phyloP scores from a whole-genome alignment of 768 basidiomycete genomes.

The Termitomyces eurrhizus region DNA sequence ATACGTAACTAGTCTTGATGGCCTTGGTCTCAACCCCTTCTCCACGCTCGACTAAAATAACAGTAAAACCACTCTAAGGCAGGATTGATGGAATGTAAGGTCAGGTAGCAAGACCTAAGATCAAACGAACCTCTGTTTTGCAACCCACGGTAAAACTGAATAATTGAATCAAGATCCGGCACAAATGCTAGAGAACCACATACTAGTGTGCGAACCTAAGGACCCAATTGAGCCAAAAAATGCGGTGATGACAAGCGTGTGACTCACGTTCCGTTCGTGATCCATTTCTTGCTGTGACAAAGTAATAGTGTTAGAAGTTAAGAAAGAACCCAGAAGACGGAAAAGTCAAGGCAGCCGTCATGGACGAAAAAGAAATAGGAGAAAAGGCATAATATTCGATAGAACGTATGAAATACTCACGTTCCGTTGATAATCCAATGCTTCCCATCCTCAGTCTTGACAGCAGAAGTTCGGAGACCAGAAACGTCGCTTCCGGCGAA shows the following conservation, averaged over 20 bases:
- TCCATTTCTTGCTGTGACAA: slow-evolving; percentile 70
- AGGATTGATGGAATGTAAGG: neutral
- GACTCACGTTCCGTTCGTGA: slow-evolving; percentile 66
- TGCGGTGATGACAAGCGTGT: neutral
- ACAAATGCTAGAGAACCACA: slow-evolving; percentile 13
- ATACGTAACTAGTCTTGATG: slow-evolving; percentile 70
- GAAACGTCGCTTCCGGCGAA: slow-evolving; percentile 82
- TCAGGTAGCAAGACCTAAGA: neutral
- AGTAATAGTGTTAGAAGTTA: slow-evolving; percentile 5
- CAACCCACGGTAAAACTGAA: slow-evolving; percentile 64
- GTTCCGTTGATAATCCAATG: slow-evolving; percentile 76
- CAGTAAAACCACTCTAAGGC: slow-evolving; percentile 62
- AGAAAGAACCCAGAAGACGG: neutral
- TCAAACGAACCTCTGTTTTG: slow-evolving; percentile 42
- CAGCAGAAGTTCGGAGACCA: slow-evolving; percentile 71
- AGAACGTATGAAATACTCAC: slow-evolving; percentile 19
- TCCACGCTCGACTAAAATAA: slow-evolving; percentile 79
- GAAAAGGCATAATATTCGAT: slow-evolving; percentile 1
- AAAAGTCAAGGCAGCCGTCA: neutral
- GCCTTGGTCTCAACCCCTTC: slow-evolving; percentile 81
- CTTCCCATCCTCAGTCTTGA: slow-evolving; percentile 75
- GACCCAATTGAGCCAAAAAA: slow-evolving; percentile 5
- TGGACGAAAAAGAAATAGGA: neutral
- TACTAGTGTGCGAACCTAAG: slow-evolving; percentile 41
- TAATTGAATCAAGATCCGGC: neutral